phyloP scores from a whole-genome alignment of 108 stramenopile species.

The Cylindrotheca closterium region DNA sequence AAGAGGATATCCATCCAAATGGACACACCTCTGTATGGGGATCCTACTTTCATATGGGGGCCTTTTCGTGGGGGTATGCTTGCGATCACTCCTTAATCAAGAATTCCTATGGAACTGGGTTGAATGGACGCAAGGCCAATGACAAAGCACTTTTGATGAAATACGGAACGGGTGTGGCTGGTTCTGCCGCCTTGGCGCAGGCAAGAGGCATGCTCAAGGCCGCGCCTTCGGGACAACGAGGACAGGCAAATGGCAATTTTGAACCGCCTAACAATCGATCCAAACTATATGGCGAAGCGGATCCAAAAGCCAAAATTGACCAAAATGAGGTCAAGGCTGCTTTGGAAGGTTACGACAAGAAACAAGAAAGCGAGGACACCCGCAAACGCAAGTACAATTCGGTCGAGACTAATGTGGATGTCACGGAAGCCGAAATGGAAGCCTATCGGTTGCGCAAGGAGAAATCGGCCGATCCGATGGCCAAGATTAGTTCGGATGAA shows the following conservation, averaged over 20 bases:
- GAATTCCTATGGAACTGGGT: conserved; percentile 93
- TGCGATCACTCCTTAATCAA: conserved; percentile 94
- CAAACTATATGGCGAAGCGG: conserved; percentile 87
- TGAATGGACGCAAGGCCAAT: conserved; percentile 88
- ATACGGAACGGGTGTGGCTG: conserved; percentile 76
- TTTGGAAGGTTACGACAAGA: conserved; percentile 48
- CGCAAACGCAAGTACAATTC: conserved; percentile 91
- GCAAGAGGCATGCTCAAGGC: conserved; percentile 85
- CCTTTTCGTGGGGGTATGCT: conserved; percentile 94
- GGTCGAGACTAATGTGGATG: conserved; percentile 81
- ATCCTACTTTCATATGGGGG: conserved; percentile 90
- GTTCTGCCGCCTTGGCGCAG: conserved; percentile 77
- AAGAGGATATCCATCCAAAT: conserved; percentile 90
- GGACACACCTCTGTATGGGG: conserved; percentile 98
- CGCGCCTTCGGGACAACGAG: conserved; percentile 30
- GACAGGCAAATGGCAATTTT: conserved; percentile 10
- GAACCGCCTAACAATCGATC: conserved; percentile 56
- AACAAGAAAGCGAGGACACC: conserved; percentile 25
- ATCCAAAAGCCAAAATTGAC: conserved; percentile 71
- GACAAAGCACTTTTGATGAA: conserved; percentile 83
- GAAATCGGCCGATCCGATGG: conserved; percentile 83
- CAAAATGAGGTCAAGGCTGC: conserved; percentile 79
- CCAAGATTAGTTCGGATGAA: conserved; percentile 71
- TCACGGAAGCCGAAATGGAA: conserved; percentile 95
- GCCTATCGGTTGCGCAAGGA: conserved; percentile 89